Base-by-base conservation (phyloP, 2,329 filamentous ascomycete genomes). In the Tricladium varicosporioides region DNA sequence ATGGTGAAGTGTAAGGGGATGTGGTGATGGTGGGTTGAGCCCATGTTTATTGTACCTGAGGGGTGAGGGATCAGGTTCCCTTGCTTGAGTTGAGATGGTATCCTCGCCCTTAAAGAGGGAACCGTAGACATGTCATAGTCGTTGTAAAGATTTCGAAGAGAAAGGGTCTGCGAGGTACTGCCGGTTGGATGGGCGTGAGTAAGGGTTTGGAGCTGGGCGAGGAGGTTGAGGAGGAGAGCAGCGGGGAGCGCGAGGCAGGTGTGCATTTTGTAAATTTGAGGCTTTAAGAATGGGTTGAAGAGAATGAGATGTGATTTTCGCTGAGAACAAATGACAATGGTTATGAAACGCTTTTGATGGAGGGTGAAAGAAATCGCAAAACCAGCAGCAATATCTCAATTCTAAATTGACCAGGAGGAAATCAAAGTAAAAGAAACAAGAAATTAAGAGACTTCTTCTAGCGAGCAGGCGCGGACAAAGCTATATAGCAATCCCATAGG, bases 251-350 rank as follows among this genome's bases (percentile, higher is more conserved):
- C 32, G 46, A 42, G 31, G 15, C 19, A 42, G 45, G 40, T 22
- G 43, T 48, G 40, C 53, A 55, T 56, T 31, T 48, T 31, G 53
- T 5, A n/a, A n/a, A 13, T 40, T 40, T 40, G 36, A 10, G 3
- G 36, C n/a, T 40, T 4, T 40, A 27, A 40, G 36, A 40, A 13
- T 40, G 36, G 3, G 36, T 40, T 7, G 22, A 40, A n/a, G 36
- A 40, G 10, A 13, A 13, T 40, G 36, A 40, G 36, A 13, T 11
- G 36, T 10, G 36, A n/a, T 40, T 13, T 40, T 27, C 7, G 22
- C 36, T 40, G n/a, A 40, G 10, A 40, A 13, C 4, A 11, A 40
- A 10, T 40, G 36, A 40, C 36, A 40, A 40, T 40, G 36, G 36
- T 27, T 27, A 40, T 13, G 36, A 40, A n/a, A 13, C 4, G 11